A percentile compares a stretch with the other conserved stretches of the same genome.
phyloP scores from a whole-genome alignment of 2,329 filamentous ascomycete genomes.

The Diaporthe citrichinensis region DNA sequence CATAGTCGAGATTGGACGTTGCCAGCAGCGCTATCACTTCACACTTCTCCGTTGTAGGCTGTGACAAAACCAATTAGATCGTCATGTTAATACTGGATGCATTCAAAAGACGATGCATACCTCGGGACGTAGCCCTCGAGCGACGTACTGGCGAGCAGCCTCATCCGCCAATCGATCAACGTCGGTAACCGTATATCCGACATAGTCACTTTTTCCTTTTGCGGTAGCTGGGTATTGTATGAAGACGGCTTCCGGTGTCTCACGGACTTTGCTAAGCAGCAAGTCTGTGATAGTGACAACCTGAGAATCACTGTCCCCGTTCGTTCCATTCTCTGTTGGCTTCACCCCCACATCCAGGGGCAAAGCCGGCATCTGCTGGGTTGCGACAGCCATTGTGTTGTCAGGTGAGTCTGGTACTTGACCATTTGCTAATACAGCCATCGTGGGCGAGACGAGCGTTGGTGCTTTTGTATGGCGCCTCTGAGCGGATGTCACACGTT shows the following conservation, averaged over 20 bases:
- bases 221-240: conserved; percentile 36
- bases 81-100: too few species aligned
- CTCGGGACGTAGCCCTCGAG: conserved; percentile 33
- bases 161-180: conserved; percentile 37
- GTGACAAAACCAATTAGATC: not conserved
- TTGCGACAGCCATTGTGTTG: conserved; percentile 33
- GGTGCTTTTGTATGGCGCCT: conserved; percentile 20
- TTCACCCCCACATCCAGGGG: conserved; percentile 4
- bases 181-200: conserved; percentile 36
- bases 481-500: not conserved
- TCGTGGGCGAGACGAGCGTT: conserved; percentile 2
- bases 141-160: conserved; percentile 37
- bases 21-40: conserved; percentile 63
- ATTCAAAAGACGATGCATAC: not conserved
- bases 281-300: conserved; percentile 37
- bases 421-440: conserved; percentile 2
- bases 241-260: conserved; percentile 36
- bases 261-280: conserved; percentile 37
- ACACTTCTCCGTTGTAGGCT: conserved; percentile 44
- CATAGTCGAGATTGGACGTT: conserved; percentile 64
- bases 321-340: not conserved
- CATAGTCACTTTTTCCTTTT: conserved; percentile 39
- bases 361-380: conserved; percentile 23
- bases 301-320: not conserved
- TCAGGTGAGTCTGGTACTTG: conserved; percentile 6